Evolutionary conservation across 805 yeast species (phyloP).

Genomic region (Huiozyma naganishii): DNA sequence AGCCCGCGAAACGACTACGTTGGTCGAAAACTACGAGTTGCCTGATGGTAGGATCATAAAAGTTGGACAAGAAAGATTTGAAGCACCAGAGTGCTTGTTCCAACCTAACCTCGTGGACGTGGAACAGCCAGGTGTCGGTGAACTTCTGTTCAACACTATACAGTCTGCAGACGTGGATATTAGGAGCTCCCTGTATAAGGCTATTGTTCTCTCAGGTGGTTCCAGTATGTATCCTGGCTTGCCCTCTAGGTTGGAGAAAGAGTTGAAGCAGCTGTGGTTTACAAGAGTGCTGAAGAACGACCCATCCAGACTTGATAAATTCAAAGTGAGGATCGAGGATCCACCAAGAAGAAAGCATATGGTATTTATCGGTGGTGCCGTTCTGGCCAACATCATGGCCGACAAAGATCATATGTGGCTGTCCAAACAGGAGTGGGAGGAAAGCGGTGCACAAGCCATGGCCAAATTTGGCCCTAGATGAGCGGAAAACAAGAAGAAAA

Average conservation of each 20-base stretch:
- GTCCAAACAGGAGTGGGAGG: slow-evolving; percentile 93
- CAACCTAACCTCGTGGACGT: slow-evolving; percentile 92
- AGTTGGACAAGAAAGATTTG: slow-evolving; percentile 91
- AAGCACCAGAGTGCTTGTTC: slow-evolving; percentile 61
- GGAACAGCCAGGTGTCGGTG: slow-evolving; percentile 96
- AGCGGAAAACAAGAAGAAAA: not conserved
- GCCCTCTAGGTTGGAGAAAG: slow-evolving; percentile 91
- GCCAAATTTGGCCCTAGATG: slow-evolving; percentile 81
- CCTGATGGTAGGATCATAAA: slow-evolving; percentile 95
- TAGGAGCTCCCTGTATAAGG: slow-evolving; percentile 77
- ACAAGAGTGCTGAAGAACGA: slow-evolving; percentile 80
- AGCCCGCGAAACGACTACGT: slow-evolving; percentile 89
- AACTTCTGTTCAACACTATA: slow-evolving; percentile 78
- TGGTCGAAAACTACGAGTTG: slow-evolving; percentile 82
- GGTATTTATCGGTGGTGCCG: slow-evolving; percentile 99
- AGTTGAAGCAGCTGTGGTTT: slow-evolving; percentile 92
- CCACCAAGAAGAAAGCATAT: slow-evolving; percentile 98
- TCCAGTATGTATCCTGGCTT: slow-evolving; percentile 98
- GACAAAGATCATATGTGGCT: slow-evolving; percentile 99
- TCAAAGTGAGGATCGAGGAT: slow-evolving; percentile 93
- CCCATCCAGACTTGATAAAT: slow-evolving; percentile 75
- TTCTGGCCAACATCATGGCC: slow-evolving; percentile 93
- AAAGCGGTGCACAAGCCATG: slow-evolving; percentile 80
- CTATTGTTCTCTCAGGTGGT: slow-evolving; percentile 93
- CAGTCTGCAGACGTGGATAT: slow-evolving; percentile 94